Base-by-base conservation (phyloP, 208 protist species). In the Trichomonas tenax region DNA sequence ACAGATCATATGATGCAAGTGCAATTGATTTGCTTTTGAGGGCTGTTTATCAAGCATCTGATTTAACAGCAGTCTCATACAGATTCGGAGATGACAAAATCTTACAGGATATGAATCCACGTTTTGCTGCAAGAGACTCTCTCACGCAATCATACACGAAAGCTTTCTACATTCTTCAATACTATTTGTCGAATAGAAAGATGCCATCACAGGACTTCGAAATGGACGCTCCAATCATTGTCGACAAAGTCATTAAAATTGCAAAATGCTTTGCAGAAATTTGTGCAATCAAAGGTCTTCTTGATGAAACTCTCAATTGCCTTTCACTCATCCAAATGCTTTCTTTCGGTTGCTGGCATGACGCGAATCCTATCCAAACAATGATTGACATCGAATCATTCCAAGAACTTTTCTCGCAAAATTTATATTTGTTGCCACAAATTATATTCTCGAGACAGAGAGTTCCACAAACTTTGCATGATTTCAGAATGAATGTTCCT, bases 11-110 rank as follows among this genome's bases (percentile, higher is more conserved):
- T 82, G 23, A 38, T 10, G 45, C 26, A 15, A 72, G 8, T 0
- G 41, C 45, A 34, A 48, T 82, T 96, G 41, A 45, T 46, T 23
- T 81, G 2, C 34, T 97, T 21, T 48, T 97, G 0, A n/a, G 63
- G 41, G 26, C 96, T 31, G 41, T 97, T 14, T 96, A 82, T 96
- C 97, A 99, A 88, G 98, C 98, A 11, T 96, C 98, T 41, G 99
- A 99, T 97, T 99, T 99, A 97, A 98, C 97, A 88, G 98, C 98
- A 44, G 34, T 97, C 11, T 96, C 96, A 36, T 45, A 99, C 48
- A 98, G 99, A 36, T 99, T 99, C 97, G 99, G 99, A 97, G 99
- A 99, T 97, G 99, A 99, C 96, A 98, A 98, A 95, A 97, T 99
- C 10, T 99, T 99, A 97, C 63, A 3, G 2, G 93, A 98, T 82